phyloP scores from a whole-genome alignment of 257 asterid species.

The Fraxinus quadrangulata region DNA sequence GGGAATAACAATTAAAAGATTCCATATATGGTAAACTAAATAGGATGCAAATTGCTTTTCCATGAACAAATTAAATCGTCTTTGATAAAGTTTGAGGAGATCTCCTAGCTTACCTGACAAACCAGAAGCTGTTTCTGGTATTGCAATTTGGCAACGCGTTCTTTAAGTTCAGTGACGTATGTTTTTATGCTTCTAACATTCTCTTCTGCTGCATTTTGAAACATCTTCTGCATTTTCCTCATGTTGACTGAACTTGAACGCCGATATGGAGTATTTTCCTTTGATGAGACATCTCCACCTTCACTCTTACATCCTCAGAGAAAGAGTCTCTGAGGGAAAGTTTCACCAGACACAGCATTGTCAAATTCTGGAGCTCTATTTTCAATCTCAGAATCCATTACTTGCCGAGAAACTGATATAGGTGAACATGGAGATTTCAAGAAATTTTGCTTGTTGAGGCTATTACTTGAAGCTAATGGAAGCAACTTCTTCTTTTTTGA shows the following conservation, averaged over 20 bases:
- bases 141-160: conserved; percentile 96
- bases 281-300: conserved; percentile 77
- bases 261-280: conserved; percentile 85
- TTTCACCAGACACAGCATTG: conserved; percentile 55
- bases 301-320: too few species aligned
- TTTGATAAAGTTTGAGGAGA: neutral
- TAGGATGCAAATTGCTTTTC: neutral
- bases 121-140: conserved; percentile 97
- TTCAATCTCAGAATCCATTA: conserved; percentile 59
- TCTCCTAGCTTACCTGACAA: conserved; percentile 65
- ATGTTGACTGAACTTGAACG: conserved; percentile 94
- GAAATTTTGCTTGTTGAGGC: conserved; percentile 65
- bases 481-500: conserved; percentile 69
- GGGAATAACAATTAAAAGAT: neutral
- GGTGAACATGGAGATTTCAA: conserved; percentile 91
- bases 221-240: conserved; percentile 97
- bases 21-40: neutral
- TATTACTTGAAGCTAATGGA: conserved; percentile 75
- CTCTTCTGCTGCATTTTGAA: conserved; percentile 97
- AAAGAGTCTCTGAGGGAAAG: too few species aligned
- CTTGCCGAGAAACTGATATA: conserved; percentile 66
- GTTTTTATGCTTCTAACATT: conserved; percentile 94
- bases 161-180: conserved; percentile 91
- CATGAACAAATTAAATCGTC: neutral
- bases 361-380: conserved; percentile 70